These are phyloP conservation scores for Rhinocladiella similis DNA, from an alignment of 2,329 filamentous ascomycete genomes.

Conservation along the genomic window DNA sequence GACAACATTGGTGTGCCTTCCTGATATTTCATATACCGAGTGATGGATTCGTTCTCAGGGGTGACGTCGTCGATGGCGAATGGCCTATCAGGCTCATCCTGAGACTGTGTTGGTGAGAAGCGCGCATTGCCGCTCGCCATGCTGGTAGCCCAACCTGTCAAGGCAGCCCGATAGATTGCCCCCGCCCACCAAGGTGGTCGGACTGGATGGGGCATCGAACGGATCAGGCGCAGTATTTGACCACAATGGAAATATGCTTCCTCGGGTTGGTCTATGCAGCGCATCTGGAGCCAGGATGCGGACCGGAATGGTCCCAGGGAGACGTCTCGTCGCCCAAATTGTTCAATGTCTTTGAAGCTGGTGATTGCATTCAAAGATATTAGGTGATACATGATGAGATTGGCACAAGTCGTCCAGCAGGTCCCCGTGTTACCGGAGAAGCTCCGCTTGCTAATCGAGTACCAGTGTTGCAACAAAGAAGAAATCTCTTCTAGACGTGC, in stretches of 20 bases:
- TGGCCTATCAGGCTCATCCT: slow-evolving; percentile 37
- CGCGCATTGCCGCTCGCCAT: slow-evolving; percentile 50
- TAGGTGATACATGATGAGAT: slow-evolving; percentile 69
- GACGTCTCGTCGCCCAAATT: slow-evolving; percentile 62
- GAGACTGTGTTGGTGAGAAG: slow-evolving; percentile 33
- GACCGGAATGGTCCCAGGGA: slow-evolving; percentile 59
- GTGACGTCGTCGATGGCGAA: slow-evolving; percentile 54
- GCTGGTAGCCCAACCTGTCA: slow-evolving; percentile 65
- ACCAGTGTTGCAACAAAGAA: slow-evolving; percentile 65
- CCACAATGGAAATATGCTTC: slow-evolving; percentile 68
- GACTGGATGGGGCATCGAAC: slow-evolving; percentile 59
- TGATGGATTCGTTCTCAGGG: slow-evolving; percentile 52
- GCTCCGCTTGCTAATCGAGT: slow-evolving; percentile 61
- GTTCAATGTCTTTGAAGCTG: slow-evolving; percentile 67
- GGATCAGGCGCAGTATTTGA: slow-evolving; percentile 63
- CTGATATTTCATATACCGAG: slow-evolving; percentile 54
- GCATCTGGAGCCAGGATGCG: slow-evolving; percentile 57
- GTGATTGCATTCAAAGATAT: slow-evolving; percentile 69
- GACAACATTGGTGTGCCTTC: slow-evolving; percentile 55
- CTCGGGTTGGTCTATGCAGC: slow-evolving; percentile 63
- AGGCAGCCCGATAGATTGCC: slow-evolving; percentile 66
- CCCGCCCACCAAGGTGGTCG: slow-evolving; percentile 71
- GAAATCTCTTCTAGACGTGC: slow-evolving; percentile 65
- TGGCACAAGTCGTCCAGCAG: slow-evolving; percentile 63
- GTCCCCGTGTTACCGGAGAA: slow-evolving; percentile 53